Percentiles rank a stretch among this genome's conserved stretches.
Evolutionary conservation across 2,329 filamentous ascomycete species (phyloP).

Genomic region (Nemania bipapillata): DNA sequence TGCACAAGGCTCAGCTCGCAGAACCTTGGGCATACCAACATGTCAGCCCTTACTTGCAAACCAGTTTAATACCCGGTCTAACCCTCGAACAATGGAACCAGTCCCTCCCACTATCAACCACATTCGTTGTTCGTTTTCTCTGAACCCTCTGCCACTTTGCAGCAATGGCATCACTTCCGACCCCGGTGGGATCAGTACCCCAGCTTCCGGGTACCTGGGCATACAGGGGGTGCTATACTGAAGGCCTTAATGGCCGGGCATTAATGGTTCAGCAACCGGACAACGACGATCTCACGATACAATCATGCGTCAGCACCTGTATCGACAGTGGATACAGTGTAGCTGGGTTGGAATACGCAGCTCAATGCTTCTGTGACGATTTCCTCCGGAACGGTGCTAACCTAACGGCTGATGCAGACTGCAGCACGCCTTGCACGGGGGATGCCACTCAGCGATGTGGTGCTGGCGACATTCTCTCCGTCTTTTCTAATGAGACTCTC

Average conservation of each 20-base stretch:
- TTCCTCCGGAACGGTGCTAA: constrained; percentile 42
- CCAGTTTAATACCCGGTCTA: constrained; percentile 16
- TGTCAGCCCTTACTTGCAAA: constrained; percentile 2
- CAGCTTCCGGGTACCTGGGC: constrained; percentile 37
- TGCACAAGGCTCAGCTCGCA: constrained; percentile 16
- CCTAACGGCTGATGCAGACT: constrained; percentile 39
- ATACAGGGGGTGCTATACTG: constrained; percentile 43
- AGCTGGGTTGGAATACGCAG: constrained; percentile 52
- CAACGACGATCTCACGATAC: constrained; percentile 39
- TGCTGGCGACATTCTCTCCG: constrained; percentile 41
- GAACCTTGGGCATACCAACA: background rate
- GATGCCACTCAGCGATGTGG: constrained; percentile 43
- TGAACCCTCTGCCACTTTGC: background rate
- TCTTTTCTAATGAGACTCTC: constrained; percentile 42
- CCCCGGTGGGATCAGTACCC: constrained; percentile 20
- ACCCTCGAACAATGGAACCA: background rate
- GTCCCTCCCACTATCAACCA: background rate
- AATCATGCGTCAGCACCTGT: constrained; percentile 43
- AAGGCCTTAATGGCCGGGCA: constrained; percentile 39
- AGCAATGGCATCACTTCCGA: constrained; percentile 20
- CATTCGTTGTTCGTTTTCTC: constrained; percentile 22
- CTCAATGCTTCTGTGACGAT: constrained; percentile 50
- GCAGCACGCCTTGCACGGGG: constrained; percentile 44
- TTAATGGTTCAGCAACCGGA: constrained; percentile 41
- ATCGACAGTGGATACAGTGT: constrained; percentile 45